Evolutionary conservation across 352 stramenopile species (phyloP).

Genomic region (Plasmopara muralis): DNA sequence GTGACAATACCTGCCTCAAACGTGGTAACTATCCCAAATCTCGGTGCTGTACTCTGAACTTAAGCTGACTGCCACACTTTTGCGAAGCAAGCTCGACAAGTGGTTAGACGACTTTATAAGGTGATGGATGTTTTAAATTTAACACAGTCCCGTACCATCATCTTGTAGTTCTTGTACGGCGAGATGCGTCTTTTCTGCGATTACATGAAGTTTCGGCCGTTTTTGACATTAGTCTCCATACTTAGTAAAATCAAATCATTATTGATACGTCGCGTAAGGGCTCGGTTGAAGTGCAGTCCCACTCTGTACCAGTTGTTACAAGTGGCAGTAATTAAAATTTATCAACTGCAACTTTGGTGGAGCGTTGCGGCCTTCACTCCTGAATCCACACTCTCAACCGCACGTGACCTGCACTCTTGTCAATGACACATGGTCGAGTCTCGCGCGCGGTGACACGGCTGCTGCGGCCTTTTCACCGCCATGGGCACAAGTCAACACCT

Average conservation of each 20-base stretch:
- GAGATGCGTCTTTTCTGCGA: neutral
- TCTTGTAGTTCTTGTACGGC: neutral
- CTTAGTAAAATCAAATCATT: neutral
- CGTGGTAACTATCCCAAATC: neutral
- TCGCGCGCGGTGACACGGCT: slow-evolving; percentile 35
- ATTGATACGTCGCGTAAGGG: slow-evolving; percentile 1
- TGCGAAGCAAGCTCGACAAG: too few relatives aligned
- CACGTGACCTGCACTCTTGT: neutral
- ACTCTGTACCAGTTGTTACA: neutral
- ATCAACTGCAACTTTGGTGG: slow-evolving; percentile 6
- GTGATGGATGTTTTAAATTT: too few relatives aligned
- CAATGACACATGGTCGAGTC: slow-evolving; percentile 27
- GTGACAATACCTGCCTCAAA: neutral
- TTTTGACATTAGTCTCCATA: neutral
- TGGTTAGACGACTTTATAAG: too few relatives aligned
- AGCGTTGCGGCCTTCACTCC: slow-evolving; percentile 6
- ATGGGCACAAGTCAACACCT: slow-evolving; percentile 6
- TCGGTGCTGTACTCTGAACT: neutral
- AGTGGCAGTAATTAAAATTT: slow-evolving; percentile 1
- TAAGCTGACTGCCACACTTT: too few relatives aligned
- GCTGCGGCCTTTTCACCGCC: slow-evolving; percentile 35
- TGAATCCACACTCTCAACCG: slow-evolving; percentile 11
- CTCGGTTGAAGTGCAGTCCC: slow-evolving; percentile 2
- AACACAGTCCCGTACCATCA: too few relatives aligned
- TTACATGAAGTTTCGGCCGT: neutral